Conservation (phyloP, 768 basidiomycete genomes). For the Cyclocybe cylindracea region DNA sequence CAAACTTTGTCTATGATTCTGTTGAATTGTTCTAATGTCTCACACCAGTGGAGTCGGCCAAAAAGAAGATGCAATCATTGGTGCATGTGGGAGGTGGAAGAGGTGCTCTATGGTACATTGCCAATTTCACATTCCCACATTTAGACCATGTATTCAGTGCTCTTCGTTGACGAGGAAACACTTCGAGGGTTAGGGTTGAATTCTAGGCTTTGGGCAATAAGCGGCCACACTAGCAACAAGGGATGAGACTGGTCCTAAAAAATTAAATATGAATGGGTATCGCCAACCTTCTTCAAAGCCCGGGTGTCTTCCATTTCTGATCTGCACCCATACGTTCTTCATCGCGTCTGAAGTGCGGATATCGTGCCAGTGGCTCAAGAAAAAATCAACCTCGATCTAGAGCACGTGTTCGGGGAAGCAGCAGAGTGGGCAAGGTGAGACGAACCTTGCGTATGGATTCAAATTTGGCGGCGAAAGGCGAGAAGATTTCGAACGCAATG, state of each 20-base stretch:
- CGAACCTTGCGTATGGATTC: slow-evolving; percentile 75
- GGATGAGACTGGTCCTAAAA: not conserved
- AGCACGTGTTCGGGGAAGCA: slow-evolving; percentile 34
- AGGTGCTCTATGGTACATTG: not conserved
- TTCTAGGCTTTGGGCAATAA: slow-evolving; percentile 63
- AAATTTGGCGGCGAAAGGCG: slow-evolving; percentile 80
- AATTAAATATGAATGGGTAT: not conserved
- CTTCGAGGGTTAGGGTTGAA: slow-evolving; percentile 44
- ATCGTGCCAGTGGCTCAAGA: slow-evolving; percentile 79
- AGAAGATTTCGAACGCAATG: slow-evolving; percentile 85
- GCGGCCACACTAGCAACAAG: slow-evolving; percentile 57
- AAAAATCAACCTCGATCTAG: slow-evolving; percentile 72
- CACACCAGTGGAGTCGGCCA: not conserved
- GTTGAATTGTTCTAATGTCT: slow-evolving; percentile 35
- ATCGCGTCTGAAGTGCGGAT: slow-evolving; percentile 84
- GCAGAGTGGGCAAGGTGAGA: not conserved
- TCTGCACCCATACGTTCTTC: slow-evolving; percentile 83
- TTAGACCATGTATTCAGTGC: not conserved
- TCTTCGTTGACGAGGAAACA: slow-evolving; percentile 13
- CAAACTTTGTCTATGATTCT: slow-evolving; percentile 46
- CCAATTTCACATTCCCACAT: not conserved
- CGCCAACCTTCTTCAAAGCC: slow-evolving; percentile 81
- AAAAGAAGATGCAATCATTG: not conserved
- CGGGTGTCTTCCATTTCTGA: slow-evolving; percentile 78
- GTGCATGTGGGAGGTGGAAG: no score